Conservation (phyloP, 1,139 yeast species). For the Sugiyamaella japonica region DNA sequence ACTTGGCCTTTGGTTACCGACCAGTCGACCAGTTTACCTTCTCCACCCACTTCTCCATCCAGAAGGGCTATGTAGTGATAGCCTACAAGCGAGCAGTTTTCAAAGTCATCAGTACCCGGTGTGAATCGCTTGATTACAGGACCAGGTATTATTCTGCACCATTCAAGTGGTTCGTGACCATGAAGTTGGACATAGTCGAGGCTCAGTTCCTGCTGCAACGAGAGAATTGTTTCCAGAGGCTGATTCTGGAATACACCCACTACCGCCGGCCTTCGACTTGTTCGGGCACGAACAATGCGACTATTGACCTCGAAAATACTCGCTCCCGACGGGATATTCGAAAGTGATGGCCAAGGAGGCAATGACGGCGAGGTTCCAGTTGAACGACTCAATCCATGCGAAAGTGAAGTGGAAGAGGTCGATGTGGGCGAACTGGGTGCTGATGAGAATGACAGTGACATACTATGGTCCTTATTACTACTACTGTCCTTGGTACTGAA, state of each 20-base stretch:
- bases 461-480: too few relatives aligned
- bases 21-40: constrained; percentile 82
- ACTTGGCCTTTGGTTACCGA: constrained; percentile 47
- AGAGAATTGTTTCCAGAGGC: constrained; percentile 57
- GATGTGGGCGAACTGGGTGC: constrained; percentile 3
- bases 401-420: neutral
- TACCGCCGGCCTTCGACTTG: constrained; percentile 59
- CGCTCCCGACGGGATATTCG: constrained; percentile 4
- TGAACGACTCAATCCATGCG: constrained; percentile 3
- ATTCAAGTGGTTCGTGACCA: constrained; percentile 75
- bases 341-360: constrained; percentile 13
- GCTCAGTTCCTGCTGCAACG: constrained; percentile 48
- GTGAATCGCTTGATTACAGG: constrained; percentile 79
- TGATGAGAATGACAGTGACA: neutral
- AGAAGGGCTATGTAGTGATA: constrained; percentile 60
- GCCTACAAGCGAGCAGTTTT: constrained; percentile 43
- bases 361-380: neutral
- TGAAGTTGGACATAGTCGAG: constrained; percentile 86
- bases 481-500: neutral
- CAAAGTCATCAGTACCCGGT: constrained; percentile 53
- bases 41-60: constrained; percentile 92
- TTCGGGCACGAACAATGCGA: constrained; percentile 23
- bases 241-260: constrained; percentile 95
- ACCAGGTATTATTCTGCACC: constrained; percentile 47
- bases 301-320: constrained; percentile 28